These are phyloP conservation scores for Rhypophila decipiens DNA, from an alignment of 495 filamentous ascomycete species.

Conservation along the genomic window DNA sequence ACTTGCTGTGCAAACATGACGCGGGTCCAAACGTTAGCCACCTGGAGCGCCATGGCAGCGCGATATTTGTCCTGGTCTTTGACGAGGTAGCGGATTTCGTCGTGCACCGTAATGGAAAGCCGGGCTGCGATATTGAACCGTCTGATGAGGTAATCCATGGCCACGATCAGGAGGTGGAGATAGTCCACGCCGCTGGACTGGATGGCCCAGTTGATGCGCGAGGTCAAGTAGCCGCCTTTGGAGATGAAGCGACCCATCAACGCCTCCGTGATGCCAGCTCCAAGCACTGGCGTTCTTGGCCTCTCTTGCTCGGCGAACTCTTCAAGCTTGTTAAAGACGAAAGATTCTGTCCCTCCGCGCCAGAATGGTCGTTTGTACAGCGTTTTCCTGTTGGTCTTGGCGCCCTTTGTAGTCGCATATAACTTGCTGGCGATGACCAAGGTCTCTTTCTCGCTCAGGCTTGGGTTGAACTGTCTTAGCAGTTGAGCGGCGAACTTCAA, in stretches of 20 bases:
- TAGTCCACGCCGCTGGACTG: slow-evolving; percentile 97
- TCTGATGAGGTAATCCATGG: slow-evolving; percentile 91
- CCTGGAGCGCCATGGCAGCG: slow-evolving; percentile 82
- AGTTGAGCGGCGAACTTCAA: slow-evolving; percentile 87
- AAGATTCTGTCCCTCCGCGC: slow-evolving; percentile 92
- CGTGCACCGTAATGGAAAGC: slow-evolving; percentile 90
- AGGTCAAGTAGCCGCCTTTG: slow-evolving; percentile 89
- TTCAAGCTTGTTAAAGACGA: slow-evolving; percentile 97
- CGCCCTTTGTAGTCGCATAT: slow-evolving; percentile 85
- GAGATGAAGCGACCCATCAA: slow-evolving; percentile 80
- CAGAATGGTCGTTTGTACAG: slow-evolving; percentile 77
- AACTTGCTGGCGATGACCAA: slow-evolving; percentile 67
- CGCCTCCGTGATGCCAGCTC: slow-evolving; percentile 93
- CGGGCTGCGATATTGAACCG: slow-evolving; percentile 79
- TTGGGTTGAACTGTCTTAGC: slow-evolving; percentile 87
- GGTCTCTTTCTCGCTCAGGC: slow-evolving; percentile 68
- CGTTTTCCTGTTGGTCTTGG: slow-evolving; percentile 59
- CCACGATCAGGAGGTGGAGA: slow-evolving; percentile 85
- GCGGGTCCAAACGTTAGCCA: slow-evolving; percentile 93
- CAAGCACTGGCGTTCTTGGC: slow-evolving; percentile 88
- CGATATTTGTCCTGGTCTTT: slow-evolving; percentile 81
- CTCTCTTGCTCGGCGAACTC: slow-evolving; percentile 93
- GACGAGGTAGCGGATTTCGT: slow-evolving; percentile 93
- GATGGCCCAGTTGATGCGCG: slow-evolving; percentile 98
- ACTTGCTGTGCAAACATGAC: slow-evolving; percentile 97